Base-by-base conservation (phyloP, 169 alveolate species). In the Theileria luwenshuni region DNA sequence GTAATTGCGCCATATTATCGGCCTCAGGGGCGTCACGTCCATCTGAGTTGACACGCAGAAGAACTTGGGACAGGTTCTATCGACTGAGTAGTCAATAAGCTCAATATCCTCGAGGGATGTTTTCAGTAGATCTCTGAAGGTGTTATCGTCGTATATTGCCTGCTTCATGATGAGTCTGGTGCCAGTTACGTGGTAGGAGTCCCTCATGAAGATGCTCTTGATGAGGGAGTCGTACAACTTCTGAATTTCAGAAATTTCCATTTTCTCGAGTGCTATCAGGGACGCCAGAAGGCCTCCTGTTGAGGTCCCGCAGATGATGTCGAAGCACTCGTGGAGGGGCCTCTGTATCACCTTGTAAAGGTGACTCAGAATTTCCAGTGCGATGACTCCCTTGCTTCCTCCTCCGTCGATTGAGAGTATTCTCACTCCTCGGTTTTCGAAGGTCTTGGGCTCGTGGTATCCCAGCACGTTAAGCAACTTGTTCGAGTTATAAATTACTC, bases 351-450 rank as follows among this genome's bases (percentile, higher is more conserved):
- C 70, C 35, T 56, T 79, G 75, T 58, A 85, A 63, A 74, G 73
- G 10, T 63, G 64, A 73, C 80, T 83, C 63, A 93, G 61, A 21
- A 93, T 79, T 68, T 92, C 95, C 8, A 93, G 77, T 30, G 93
- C 89, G 56, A 93, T 65, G 7, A 93, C 91, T 6, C 95, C 96
- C 69, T 93, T 76, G 2, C 91, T 77, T 38, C 96, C 96, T 8
- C 96, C 96, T 8, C 96, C 96, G 62, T 93, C 96, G 0, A 93
- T 54, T 51, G 90, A 76, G 35, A 93, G 83, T 7, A 93, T 85
- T 21, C 95, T 74, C 56, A 93, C 74, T 1, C 89, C 89, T 32
- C 87, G 68, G 3, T 48, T 41, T 35, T 25, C 73, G 12, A 79
- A 59, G 12, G 17, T 35, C 7, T 41, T 48, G 32, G 47, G 75